Evolutionary conservation across 2,329 filamentous ascomycete species (phyloP).

Genomic region (Arthrobotrys entomopaga): DNA sequence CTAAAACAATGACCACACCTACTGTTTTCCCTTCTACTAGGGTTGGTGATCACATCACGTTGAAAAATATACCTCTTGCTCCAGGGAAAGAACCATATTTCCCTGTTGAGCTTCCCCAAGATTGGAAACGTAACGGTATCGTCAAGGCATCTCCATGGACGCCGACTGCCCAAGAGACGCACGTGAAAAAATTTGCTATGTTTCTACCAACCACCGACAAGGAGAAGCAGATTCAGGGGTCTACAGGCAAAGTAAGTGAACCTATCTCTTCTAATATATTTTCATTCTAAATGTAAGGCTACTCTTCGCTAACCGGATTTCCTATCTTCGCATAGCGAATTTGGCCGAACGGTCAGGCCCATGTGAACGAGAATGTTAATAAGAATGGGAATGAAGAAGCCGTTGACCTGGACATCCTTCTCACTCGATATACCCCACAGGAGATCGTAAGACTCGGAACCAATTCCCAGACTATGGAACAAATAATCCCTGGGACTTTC

Average conservation of each 20-base stretch:
- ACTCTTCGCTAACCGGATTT: no score
- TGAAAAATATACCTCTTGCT: constrained; percentile 10
- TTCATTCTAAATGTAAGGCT: no score
- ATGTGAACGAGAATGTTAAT: no score
- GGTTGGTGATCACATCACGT: constrained; percentile 24
- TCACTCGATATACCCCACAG: no score
- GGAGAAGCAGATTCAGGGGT: constrained; percentile 20
- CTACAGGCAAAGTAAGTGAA: constrained; percentile 30
- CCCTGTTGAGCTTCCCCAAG: constrained; percentile 12
- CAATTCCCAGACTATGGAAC: no score
- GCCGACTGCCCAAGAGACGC: constrained; percentile 39
- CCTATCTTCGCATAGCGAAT: no score
- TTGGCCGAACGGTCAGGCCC: no score
- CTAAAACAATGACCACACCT: constrained; percentile 14
- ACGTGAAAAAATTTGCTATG: constrained; percentile 48
- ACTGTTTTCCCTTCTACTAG: constrained; percentile 8
- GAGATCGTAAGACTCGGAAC: no score
- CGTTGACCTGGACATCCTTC: no score
- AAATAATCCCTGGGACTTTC: no score
- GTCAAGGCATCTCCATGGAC: constrained; percentile 45
- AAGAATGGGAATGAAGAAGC: no score
- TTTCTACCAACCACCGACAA: constrained; percentile 46
- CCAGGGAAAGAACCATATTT: constrained; percentile 26
- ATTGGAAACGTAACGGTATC: constrained; percentile 41
- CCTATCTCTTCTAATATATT: not conserved